Evolutionary conservation across 306 rosid genomes (phyloP), one percentile per base, ranked within the genome.

Genomic region (Betula pendula): DNA sequence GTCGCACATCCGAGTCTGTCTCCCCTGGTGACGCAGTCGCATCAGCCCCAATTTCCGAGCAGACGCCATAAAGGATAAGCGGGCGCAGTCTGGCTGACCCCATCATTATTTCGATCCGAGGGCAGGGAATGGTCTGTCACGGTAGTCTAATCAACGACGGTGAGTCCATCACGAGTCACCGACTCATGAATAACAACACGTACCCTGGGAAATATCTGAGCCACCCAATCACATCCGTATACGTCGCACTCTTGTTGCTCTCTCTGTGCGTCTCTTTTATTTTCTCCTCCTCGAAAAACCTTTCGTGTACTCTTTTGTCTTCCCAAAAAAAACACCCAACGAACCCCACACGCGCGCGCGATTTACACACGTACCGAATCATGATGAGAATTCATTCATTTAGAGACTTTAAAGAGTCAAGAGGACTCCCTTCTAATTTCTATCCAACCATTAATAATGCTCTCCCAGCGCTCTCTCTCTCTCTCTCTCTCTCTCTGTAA

Each of bases 11-110:
- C 19, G 43, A 56, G 56, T 5, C 2, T 86, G 91, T 86, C 88
- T 82, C 90, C 89, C 75, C 62, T 60, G 50, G 56, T 77, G 91
- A 72, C 79, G 82, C 87, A 89, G 85, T 80, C 82, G 72, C 48
- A 60, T 79, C 85, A 8, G 27, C 43, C 75, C 89, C 89, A 80
- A 80, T 75, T 89, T 49, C 89, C 92, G 51, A 86, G 42, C 72
- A 80, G 56, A 68, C 75, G 53, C 3, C 35, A 51, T 47, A 35
- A 38, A 20, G 44, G 45, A 31, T 8, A 1, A 8, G 15, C n/a
- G 50, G 22, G 17, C 70, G 33, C 33, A 1, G 33, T 43, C 0
- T 5, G 9, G 47, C 14, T 24, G 33, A 45, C 69, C 87, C 79
- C 81, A 44, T 65, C 33, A 48, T 60, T 59, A 52, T 53, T 24